A percentile compares a stretch with the other conserved stretches of the same genome.
phyloP scores from a whole-genome alignment of 225 moss, liverwort and hornwort genomes.

The Thuidium tamariscinum region DNA sequence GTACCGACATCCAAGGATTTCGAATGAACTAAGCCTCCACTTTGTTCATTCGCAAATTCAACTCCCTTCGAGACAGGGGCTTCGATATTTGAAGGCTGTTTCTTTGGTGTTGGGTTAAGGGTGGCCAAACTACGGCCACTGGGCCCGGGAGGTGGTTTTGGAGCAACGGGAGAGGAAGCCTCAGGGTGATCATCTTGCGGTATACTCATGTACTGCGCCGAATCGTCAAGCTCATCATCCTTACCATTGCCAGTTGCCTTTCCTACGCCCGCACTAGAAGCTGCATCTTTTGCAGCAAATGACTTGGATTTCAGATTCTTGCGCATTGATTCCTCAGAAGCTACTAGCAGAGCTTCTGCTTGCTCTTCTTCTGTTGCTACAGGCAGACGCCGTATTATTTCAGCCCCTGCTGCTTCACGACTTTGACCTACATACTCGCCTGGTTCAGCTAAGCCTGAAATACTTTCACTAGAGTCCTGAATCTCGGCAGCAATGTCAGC shows the following conservation, averaged over 20 bases:
- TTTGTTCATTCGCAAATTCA: constrained; percentile 2
- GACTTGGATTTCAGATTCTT: constrained; percentile 40
- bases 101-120: neutral
- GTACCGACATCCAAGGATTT: constrained; percentile 28
- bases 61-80: neutral
- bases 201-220: constrained; percentile 41
- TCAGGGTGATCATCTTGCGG: constrained; percentile 46
- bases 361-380: constrained; percentile 22
- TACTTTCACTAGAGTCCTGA: neutral
- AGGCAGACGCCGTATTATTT: constrained; percentile 4
- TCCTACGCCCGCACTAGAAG: constrained; percentile 1
- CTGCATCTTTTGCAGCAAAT: constrained; percentile 4
- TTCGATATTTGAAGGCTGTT: constrained; percentile 1
- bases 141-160: constrained; percentile 6
- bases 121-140: neutral
- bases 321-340: constrained; percentile 27
- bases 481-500: constrained; percentile 11
- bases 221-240: constrained; percentile 20
- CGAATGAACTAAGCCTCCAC: constrained; percentile 36
- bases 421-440: constrained; percentile 36
- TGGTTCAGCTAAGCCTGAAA: constrained; percentile 17
- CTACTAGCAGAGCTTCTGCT: constrained; percentile 19
- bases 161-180: constrained; percentile 7
- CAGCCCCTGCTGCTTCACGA: constrained; percentile 12
- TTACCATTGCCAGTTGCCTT: neutral